Percentiles rank a stretch among this genome's conserved stretches.
Evolutionary conservation across 345 rosid species (phyloP).

Genomic region (Eutrema japonicum): DNA sequence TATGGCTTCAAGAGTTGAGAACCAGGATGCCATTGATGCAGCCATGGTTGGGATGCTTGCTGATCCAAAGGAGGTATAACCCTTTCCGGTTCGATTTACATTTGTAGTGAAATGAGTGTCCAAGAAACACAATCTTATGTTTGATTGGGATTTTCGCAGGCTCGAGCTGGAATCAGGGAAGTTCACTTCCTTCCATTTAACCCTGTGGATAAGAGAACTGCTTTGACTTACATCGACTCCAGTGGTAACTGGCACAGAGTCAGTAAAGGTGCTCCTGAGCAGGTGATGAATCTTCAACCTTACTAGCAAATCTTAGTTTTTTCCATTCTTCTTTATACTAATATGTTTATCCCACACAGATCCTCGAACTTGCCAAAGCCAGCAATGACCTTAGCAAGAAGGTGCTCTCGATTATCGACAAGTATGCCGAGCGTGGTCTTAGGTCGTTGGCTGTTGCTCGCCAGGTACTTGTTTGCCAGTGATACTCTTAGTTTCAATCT

Average conservation of each 20-base stretch:
- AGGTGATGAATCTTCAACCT: constrained; percentile 48
- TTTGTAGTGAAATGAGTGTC: background rate
- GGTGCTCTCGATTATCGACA: constrained; percentile 81
- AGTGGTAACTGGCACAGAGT: constrained; percentile 78
- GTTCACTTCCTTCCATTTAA: constrained; percentile 84
- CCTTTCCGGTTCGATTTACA: background rate
- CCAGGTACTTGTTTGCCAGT: constrained; percentile 56
- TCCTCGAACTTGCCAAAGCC: constrained; percentile 71
- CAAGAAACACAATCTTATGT: constrained; percentile 30
- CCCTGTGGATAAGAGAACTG: constrained; percentile 89
- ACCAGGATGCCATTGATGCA: constrained; percentile 92
- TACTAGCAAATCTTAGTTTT: background rate
- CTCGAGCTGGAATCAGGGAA: constrained; percentile 74
- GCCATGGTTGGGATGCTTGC: constrained; percentile 90
- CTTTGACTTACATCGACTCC: constrained; percentile 75
- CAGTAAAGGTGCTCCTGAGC: constrained; percentile 95
- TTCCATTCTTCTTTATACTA: constrained; percentile 10
- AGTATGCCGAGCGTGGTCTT: constrained; percentile 96
- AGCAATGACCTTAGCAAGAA: constrained; percentile 78
- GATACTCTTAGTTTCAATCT: constrained; percentile 21
- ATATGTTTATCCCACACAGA: constrained; percentile 50
- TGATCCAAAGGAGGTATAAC: constrained; percentile 76
- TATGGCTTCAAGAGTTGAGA: constrained; percentile 82
- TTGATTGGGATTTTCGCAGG: constrained; percentile 47
- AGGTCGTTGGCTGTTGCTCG: constrained; percentile 92